Conservation (phyloP, 2,329 filamentous ascomycete species). For the Sclerotinia subarctica region DNA sequence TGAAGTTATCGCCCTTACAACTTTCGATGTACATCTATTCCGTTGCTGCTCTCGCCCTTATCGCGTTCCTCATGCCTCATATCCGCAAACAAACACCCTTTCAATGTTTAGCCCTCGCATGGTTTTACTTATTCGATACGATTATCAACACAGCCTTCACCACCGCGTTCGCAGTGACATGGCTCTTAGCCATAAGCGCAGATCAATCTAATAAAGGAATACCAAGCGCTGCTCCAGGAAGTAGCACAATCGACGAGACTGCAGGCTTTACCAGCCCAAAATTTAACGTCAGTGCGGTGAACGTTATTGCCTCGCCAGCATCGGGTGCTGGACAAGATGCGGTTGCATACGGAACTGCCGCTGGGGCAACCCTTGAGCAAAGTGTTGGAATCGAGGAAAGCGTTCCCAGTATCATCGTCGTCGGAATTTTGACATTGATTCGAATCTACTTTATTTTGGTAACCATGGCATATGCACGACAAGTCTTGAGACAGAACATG, state of each 20-base stretch:
- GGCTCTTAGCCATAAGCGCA: constrained; percentile 70
- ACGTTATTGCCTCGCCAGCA: constrained; percentile 49
- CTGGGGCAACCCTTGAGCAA: constrained; percentile 54
- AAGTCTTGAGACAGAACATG: constrained; percentile 69
- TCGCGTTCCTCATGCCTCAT: constrained; percentile 71
- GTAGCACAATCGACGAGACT: constrained; percentile 52
- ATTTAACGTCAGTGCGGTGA: constrained; percentile 57
- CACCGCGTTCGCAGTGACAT: constrained; percentile 73
- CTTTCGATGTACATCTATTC: constrained; percentile 92
- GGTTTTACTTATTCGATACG: constrained; percentile 81
- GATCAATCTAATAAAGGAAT: constrained; percentile 43
- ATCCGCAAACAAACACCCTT: constrained; percentile 76
- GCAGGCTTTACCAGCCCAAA: constrained; percentile 63
- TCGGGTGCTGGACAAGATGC: constrained; percentile 51
- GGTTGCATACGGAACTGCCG: constrained; percentile 44
- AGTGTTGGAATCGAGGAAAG: constrained; percentile 63
- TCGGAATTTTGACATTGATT: constrained; percentile 69
- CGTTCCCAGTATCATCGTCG: constrained; percentile 74
- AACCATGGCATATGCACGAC: constrained; percentile 77
- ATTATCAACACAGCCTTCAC: constrained; percentile 81
- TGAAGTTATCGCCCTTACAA: constrained; percentile 76
- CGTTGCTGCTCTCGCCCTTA: constrained; percentile 63
- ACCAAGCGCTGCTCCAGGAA: constrained; percentile 40
- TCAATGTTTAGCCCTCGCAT: constrained; percentile 76
- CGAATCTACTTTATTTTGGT: constrained; percentile 81